A percentile compares a stretch with the other conserved stretches of the same genome.
Evolutionary conservation across 1,284 basidiomycete species (phyloP).

Genomic region (Puccinia coronata): DNA sequence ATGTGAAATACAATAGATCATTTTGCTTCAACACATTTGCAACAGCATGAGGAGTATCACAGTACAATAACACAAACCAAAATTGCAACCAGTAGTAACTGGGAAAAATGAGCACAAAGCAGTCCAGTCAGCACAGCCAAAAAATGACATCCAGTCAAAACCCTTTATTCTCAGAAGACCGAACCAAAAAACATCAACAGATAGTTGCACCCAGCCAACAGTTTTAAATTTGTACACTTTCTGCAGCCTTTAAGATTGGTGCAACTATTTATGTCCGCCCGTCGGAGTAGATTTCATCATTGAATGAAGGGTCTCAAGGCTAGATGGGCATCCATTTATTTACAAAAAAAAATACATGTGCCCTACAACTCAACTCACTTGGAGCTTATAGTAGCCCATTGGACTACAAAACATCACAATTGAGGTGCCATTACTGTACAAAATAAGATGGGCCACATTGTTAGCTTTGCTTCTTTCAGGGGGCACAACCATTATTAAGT

Average conservation of each 20-base stretch:
- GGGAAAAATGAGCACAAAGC: no score
- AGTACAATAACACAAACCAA: no score
- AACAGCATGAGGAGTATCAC: no score
- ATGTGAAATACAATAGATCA: no score
- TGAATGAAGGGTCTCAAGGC: neutral
- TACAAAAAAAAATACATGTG: neutral
- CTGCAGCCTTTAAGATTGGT: neutral
- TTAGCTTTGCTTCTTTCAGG: neutral
- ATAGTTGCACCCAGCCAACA: constrained; percentile 12
- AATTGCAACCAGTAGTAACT: no score
- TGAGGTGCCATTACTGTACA: neutral
- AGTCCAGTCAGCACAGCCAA: no score
- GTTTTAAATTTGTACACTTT: constrained; percentile 14
- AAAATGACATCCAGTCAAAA: no score
- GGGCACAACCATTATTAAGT: neutral
- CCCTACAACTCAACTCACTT: neutral
- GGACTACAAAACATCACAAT: no score
- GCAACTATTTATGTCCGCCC: constrained; percentile 21
- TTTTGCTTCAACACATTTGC: no score
- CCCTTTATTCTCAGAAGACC: constrained; percentile 12
- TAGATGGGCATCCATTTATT: no score
- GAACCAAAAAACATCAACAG: constrained; percentile 17
- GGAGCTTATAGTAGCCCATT: neutral
- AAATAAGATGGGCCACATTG: neutral
- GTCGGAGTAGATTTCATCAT: constrained; percentile 1